Conservation (phyloP, 1,284 basidiomycete species). For the Pascua guehoae region DNA sequence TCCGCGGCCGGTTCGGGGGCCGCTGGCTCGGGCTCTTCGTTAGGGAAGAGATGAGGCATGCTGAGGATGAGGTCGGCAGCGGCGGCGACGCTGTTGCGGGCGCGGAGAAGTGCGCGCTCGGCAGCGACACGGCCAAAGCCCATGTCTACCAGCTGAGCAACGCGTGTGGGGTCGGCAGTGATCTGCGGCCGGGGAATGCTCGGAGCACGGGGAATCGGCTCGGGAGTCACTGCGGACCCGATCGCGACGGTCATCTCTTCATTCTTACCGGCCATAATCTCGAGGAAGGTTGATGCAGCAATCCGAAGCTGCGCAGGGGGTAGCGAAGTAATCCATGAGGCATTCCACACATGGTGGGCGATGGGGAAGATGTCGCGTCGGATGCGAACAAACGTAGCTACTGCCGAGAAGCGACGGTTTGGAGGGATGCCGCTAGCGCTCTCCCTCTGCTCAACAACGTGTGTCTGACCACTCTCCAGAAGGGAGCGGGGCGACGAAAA, state of each 20-base stretch:
- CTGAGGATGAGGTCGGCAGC: conserved; percentile 85
- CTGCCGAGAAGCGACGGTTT: conserved; percentile 78
- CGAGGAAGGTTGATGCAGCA: conserved; percentile 72
- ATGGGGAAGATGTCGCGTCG: conserved; percentile 69
- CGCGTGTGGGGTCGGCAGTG: conserved; percentile 68
- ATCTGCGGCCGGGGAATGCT: conserved; percentile 12
- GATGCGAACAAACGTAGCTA: conserved; percentile 69
- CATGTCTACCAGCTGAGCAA: conserved; percentile 89
- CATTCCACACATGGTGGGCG: conserved; percentile 70
- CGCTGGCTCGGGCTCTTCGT: conserved; percentile 28
- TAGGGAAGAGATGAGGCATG: conserved; percentile 69
- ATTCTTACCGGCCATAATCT: conserved; percentile 75
- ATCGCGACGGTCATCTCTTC: conserved; percentile 56
- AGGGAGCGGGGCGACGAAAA: conserved; percentile 75
- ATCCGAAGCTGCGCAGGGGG: conserved; percentile 70
- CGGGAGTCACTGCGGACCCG: background rate
- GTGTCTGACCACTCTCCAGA: conserved; percentile 81
- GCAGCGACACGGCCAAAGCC: conserved; percentile 86
- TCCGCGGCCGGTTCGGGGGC: conserved; percentile 11
- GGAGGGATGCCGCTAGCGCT: conserved; percentile 5
- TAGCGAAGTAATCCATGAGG: conserved; percentile 72
- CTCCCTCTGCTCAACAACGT: conserved; percentile 20
- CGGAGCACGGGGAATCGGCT: conserved; percentile 4
- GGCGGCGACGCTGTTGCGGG: conserved; percentile 81
- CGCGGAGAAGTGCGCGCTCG: conserved; percentile 74